Conservation (phyloP, 202 grass and related monocot species). For the Elaeis oleifera region DNA sequence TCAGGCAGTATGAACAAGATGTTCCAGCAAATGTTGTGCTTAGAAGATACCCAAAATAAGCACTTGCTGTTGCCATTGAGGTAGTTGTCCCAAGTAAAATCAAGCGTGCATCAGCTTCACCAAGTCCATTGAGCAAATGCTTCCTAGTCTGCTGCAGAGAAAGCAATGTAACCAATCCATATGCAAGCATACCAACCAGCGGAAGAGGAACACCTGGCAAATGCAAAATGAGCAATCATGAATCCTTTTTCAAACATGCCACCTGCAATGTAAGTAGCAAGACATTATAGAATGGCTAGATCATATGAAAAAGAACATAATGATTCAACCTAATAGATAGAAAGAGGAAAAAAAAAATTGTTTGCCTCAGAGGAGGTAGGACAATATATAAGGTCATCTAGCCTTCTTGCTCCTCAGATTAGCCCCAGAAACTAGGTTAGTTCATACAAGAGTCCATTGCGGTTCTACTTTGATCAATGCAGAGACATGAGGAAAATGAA, state of each 20-base stretch:
- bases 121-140: constrained; percentile 38
- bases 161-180: constrained; percentile 56
- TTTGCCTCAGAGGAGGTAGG: no score
- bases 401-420: no score
- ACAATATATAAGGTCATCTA: no score
- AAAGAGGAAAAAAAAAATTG: no score
- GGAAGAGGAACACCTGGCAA: constrained; percentile 69
- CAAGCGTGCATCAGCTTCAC: constrained; percentile 47
- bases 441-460: no score
- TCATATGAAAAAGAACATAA: no score
- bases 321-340: no score
- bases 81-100: constrained; percentile 58
- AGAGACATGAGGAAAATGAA: no score
- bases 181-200: constrained; percentile 55
- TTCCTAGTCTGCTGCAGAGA: constrained; percentile 56
- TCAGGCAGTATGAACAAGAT: constrained; percentile 66
- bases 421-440: no score
- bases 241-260: background rate
- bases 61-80: constrained; percentile 84
- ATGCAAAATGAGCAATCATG: constrained; percentile 8
- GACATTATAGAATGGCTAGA: no score
- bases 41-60: constrained; percentile 85
- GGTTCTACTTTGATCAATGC: no score
- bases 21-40: constrained; percentile 51
- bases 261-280: no score